Percentiles rank a stretch among this genome's conserved stretches.
phyloP scores from a whole-genome alignment of 179 eudicot species.

The Beta lomatogona region DNA sequence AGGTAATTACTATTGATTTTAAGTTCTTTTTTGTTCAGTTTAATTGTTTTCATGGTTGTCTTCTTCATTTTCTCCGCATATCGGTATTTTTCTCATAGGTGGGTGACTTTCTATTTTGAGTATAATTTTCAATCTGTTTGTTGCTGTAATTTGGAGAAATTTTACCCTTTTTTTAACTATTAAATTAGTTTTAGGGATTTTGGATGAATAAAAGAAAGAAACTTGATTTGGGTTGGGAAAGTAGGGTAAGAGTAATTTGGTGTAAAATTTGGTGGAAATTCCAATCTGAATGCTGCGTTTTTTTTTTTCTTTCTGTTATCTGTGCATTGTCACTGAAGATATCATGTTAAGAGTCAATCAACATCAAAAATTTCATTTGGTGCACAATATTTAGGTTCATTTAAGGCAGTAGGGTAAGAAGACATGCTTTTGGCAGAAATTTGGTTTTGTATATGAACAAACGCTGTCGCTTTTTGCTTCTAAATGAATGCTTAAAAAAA shows the following conservation, averaged over 20 bases:
- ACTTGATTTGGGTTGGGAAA: slow-evolving; percentile 7
- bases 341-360: too few relatives aligned
- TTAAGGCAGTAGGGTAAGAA: too few relatives aligned
- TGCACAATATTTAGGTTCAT: too few relatives aligned
- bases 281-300: not conserved
- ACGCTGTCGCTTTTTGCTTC: too few relatives aligned
- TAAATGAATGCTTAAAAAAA: too few relatives aligned
- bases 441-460: too few relatives aligned
- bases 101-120: slow-evolving; percentile 21
- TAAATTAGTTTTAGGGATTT: not conserved
- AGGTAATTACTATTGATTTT: too few relatives aligned
- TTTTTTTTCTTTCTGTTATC: too few relatives aligned
- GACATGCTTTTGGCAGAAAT: too few relatives aligned
- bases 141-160: not conserved
- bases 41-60: slow-evolving; percentile 56
- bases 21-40: slow-evolving; percentile 52
- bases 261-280: not conserved
- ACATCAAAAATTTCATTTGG: too few relatives aligned
- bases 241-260: not conserved
- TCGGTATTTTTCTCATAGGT: slow-evolving; percentile 80
- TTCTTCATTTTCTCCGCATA: slow-evolving; percentile 70
- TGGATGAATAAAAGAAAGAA: not conserved
- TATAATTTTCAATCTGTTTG: not conserved
- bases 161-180: not conserved
- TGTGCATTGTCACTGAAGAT: too few relatives aligned